Percentiles rank a stretch among this genome's conserved stretches.
These are phyloP conservation scores for Garcia nutans DNA, from an alignment of 345 rosid genomes.

Conservation along the genomic window DNA sequence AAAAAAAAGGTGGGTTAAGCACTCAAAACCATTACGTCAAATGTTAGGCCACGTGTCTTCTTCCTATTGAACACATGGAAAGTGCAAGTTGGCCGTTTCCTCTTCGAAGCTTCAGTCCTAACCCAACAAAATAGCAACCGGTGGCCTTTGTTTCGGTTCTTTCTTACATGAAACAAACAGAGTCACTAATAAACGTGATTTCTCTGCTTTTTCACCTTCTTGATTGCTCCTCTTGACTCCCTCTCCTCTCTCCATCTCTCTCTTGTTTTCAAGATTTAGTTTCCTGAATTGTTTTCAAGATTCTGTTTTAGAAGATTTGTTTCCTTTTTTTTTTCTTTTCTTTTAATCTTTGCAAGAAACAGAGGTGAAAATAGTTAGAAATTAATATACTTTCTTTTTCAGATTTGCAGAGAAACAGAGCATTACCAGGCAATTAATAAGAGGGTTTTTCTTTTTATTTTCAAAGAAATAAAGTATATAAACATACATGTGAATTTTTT, in stretches of 20 bases:
- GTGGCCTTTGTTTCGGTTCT: slow-evolving; percentile 28
- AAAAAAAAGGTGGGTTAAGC: neutral
- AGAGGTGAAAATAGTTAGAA: neutral
- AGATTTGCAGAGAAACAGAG: neutral
- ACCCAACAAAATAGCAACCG: slow-evolving; percentile 33
- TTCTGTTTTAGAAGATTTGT: neutral
- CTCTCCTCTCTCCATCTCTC: neutral
- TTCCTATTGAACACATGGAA: neutral
- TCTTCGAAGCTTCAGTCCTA: neutral
- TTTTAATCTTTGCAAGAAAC: neutral
- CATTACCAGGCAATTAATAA: neutral
- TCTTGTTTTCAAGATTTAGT: neutral
- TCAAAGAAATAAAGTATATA: no score
- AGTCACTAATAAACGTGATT: neutral
- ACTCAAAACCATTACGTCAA: neutral
- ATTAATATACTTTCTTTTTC: neutral
- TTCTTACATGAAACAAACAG: neutral
- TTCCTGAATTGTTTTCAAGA: neutral
- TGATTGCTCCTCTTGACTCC: neutral
- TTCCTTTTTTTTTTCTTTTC: no score
- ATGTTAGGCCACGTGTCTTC: slow-evolving; percentile 15
- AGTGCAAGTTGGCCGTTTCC: slow-evolving; percentile 23
- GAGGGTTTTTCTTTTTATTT: neutral
- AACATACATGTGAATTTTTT: neutral
- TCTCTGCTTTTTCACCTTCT: neutral